Evolutionary conservation across 441 rosid species (phyloP).

Genomic region (Erodium trifolium): DNA sequence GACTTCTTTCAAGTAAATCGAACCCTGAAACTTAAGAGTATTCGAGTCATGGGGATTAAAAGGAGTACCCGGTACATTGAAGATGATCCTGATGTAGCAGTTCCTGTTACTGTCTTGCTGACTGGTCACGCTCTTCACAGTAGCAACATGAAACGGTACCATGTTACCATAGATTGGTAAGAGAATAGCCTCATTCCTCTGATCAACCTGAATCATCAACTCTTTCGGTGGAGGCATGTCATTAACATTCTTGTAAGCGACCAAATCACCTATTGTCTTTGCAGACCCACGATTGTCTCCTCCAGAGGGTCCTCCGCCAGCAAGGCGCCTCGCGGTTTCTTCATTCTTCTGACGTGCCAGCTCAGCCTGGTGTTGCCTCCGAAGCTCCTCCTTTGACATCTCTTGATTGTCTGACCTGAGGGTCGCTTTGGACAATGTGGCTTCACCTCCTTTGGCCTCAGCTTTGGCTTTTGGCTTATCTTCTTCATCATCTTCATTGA

Average conservation of each 20-base stretch:
- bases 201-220: slow-evolving; percentile 70
- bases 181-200: slow-evolving; percentile 56
- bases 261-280: slow-evolving; percentile 51
- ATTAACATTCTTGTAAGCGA: slow-evolving; percentile 73
- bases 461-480: slow-evolving; percentile 32
- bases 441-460: slow-evolving; percentile 34
- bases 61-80: slow-evolving; percentile 56
- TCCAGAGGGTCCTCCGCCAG: slow-evolving; percentile 48
- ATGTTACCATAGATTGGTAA: slow-evolving; percentile 47
- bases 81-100: slow-evolving; percentile 56
- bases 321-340: slow-evolving; percentile 84
- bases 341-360: slow-evolving; percentile 85
- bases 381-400: slow-evolving; percentile 71
- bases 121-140: slow-evolving; percentile 61
- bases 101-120: slow-evolving; percentile 69
- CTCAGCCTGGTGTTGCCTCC: slow-evolving; percentile 93
- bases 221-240: slow-evolving; percentile 63
- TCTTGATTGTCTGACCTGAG: slow-evolving; percentile 78
- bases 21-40: slow-evolving; percentile 33
- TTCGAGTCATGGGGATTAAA: slow-evolving; percentile 48
- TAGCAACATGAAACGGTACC: slow-evolving; percentile 64
- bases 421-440: slow-evolving; percentile 52
- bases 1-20: slow-evolving; percentile 50
- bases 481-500: slow-evolving; percentile 70
- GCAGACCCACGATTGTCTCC: slow-evolving; percentile 52